These are phyloP conservation scores for Globomyces pollinis-pini DNA, from an alignment of 192 early-diverging fungal genomes.

Conservation along the genomic window DNA sequence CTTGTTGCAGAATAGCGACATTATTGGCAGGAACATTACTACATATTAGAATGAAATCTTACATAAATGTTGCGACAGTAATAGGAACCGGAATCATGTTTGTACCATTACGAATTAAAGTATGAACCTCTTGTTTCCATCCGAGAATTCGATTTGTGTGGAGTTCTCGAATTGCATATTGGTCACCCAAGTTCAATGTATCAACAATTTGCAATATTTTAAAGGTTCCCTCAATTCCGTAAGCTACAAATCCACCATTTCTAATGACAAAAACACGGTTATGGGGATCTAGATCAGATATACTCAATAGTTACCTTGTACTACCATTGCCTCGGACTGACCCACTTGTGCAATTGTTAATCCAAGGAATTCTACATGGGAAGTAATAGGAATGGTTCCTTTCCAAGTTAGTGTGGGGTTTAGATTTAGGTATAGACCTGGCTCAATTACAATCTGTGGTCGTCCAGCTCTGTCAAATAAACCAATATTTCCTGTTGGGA, in stretches of 20 bases:
- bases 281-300: too few relatives aligned
- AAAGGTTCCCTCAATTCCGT: conserved; percentile 30
- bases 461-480: conserved; percentile 26
- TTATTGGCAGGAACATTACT: conserved; percentile 48
- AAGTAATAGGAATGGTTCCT: conserved; percentile 22
- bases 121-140: conserved; percentile 30
- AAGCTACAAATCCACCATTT: conserved; percentile 41
- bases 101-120: background rate
- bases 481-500: conserved; percentile 35
- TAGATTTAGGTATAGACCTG: conserved; percentile 37
- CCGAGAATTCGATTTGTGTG: conserved; percentile 24
- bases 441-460: conserved; percentile 27
- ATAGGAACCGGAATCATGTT: background rate
- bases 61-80: conserved; percentile 40
- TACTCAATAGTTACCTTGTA: too few relatives aligned
- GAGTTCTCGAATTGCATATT: conserved; percentile 25
- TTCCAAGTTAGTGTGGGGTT: conserved; percentile 20
- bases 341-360: conserved; percentile 38
- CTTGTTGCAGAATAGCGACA: conserved; percentile 34
- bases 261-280: conserved; percentile 40
- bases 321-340: conserved; percentile 35
- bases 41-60: too few relatives aligned
- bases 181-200: conserved; percentile 36
- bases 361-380: conserved; percentile 26
- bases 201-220: conserved; percentile 36